Conservation (phyloP, 1,284 basidiomycete species). For the Cutaneotrichosporon sp. region DNA sequence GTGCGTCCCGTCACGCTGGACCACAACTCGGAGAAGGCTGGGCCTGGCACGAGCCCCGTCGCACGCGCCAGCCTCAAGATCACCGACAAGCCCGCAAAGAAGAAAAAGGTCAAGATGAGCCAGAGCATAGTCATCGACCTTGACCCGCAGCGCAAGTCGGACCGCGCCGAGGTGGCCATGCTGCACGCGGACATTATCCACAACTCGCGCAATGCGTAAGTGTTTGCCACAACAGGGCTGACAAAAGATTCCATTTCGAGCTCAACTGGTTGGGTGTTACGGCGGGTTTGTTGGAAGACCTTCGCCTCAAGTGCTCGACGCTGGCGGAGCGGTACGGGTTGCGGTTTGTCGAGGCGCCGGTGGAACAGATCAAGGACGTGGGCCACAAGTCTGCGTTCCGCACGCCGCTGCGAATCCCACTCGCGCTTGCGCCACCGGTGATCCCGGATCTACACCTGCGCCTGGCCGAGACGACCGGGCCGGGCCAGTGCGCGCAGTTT, state of each 20-base stretch:
- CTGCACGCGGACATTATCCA: conserved; percentile 89
- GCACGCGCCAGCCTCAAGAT: conserved; percentile 6
- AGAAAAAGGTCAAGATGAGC: conserved; percentile 66
- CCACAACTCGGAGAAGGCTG: not conserved
- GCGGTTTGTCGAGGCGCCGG: conserved; percentile 85
- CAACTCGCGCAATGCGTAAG: conserved; percentile 70
- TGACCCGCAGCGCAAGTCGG: conserved; percentile 71
- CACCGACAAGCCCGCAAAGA: conserved; percentile 48
- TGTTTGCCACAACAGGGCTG: conserved; percentile 4
- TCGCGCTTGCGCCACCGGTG: conserved; percentile 67
- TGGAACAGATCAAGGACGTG: conserved; percentile 75
- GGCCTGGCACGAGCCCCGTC: conserved; percentile 4
- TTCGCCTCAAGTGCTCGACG: conserved; percentile 75
- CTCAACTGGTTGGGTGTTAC: conserved; percentile 96
- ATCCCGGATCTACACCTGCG: conserved; percentile 63
- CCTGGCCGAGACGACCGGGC: conserved; percentile 50
- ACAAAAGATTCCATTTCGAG: conserved; percentile 74
- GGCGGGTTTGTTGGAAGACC: conserved; percentile 89
- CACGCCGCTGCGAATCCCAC: conserved; percentile 71
- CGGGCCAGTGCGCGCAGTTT: conserved; percentile 59
- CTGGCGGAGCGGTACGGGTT: conserved; percentile 86
- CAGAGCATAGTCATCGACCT: conserved; percentile 83
- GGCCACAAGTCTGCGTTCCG: conserved; percentile 78
- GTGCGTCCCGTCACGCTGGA: not conserved
- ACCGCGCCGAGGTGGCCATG: conserved; percentile 78